Evolutionary conservation across 305 asterid species (phyloP), one percentile per base, ranked within the genome.

Genomic region (Salvia sclarea): DNA sequence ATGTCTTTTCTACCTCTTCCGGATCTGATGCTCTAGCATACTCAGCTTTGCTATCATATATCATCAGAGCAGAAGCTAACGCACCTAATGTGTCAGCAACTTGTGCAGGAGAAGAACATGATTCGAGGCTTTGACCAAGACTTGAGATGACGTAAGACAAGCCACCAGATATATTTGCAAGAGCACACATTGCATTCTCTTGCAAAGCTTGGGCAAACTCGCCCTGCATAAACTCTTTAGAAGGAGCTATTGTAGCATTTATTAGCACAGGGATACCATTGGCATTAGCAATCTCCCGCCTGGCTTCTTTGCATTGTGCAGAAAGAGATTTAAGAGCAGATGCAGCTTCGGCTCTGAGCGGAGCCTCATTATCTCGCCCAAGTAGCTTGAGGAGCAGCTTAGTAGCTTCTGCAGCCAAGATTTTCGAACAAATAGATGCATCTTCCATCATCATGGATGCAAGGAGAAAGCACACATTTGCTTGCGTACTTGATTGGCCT

Each of bases 131-230:
- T 76, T 88, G 94, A 76, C 99, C 99, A 73, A 95, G 99, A 74
- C 99, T 95, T 43, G 98, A 88, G 76, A 95, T 86, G 64, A 95
- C 99, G 47, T 81, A 89, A 6, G 99, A 90, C 81, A 95, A 81
- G 61, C 98, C 99, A 41, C 99, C 99, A 38, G 99, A 95, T 79
- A 95, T 95, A 80, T 95, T 95, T 13, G 99, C 99, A 71, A 95
- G 97, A 55, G 99, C 98, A 48, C 97, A 95, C 99, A 95, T 95
- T 4, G 99, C 98, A 66, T 92, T 87, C 92, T 92, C 99, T 83
- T 95, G 99, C 90, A 95, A 84, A 68, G 98, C 98, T 83, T 95
- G 99, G 66, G 99, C 99, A 62, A 84, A 84, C 79, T 95, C 99
- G 21, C 99, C 98, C 81, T 95, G 97, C 99, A 95, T 95, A 81